These are phyloP conservation scores for Inonotus hispidus DNA, from an alignment of 1,284 basidiomycete genomes.

Conservation along the genomic window DNA sequence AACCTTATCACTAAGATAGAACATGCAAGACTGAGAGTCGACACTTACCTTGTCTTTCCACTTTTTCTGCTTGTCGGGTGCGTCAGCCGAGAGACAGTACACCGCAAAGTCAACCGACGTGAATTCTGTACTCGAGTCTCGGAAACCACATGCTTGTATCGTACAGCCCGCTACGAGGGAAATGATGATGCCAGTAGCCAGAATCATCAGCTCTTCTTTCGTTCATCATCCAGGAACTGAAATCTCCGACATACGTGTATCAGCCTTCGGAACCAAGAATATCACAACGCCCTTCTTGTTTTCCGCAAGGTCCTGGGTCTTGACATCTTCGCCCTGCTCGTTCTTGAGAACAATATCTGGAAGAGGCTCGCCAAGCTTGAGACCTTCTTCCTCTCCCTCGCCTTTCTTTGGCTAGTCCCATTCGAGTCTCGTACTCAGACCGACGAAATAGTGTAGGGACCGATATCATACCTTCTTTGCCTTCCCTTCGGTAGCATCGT, in stretches of 20 bases:
- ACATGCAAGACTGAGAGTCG: slow-evolving; percentile 3
- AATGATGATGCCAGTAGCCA: background rate
- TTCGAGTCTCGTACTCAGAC: background rate
- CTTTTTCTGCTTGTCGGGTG: slow-evolving; percentile 69
- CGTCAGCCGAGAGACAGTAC: slow-evolving; percentile 84
- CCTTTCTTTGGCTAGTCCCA: slow-evolving; percentile 3
- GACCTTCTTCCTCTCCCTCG: background rate
- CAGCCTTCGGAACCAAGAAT: slow-evolving; percentile 82
- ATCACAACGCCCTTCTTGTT: slow-evolving; percentile 71
- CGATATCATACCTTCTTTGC: slow-evolving; percentile 2
- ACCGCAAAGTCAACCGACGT: slow-evolving; percentile 64
- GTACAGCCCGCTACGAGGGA: slow-evolving; percentile 71
- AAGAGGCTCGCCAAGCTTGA: slow-evolving; percentile 62
- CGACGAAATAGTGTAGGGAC: background rate
- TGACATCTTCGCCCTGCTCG: slow-evolving; percentile 69
- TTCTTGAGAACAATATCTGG: slow-evolving; percentile 75
- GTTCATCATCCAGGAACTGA: background rate
- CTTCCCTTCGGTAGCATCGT: slow-evolving; percentile 26
- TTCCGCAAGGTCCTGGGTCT: slow-evolving; percentile 51
- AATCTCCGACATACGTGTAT: slow-evolving; percentile 57
- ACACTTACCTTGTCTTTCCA: slow-evolving; percentile 75
- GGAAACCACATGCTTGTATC: slow-evolving; percentile 83
- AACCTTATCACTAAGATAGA: background rate
- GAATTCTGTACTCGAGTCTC: slow-evolving; percentile 79
- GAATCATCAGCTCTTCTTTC: background rate